Evolutionary conservation across 495 filamentous ascomycete genomes (phyloP), one percentile per base, ranked within the genome.

Genomic region (Penicillium egyptiacum): DNA sequence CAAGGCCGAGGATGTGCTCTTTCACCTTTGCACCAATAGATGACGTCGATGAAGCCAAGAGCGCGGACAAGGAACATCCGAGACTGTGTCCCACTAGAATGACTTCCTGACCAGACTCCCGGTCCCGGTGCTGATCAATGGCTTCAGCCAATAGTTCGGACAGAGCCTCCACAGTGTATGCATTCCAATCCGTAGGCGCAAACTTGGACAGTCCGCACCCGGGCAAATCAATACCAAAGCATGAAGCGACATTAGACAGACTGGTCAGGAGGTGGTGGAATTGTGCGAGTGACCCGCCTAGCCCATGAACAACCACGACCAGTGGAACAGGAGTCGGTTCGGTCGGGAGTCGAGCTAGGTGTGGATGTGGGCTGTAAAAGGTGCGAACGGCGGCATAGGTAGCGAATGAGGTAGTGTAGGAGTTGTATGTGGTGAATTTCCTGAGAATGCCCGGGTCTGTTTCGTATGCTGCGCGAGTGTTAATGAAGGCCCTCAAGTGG

Each of bases 271-370:
- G 73, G 35, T 90, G 84, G 56, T 88, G 81, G 69, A 96, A 97
- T 68, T 97, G 93, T 7, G 91, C 88, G 14, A 92, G 73, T 2
- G 89, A 96, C 28, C 93, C 93, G 20, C 93, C 93, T 33, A 98
- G 81, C 14, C 93, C 93, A 66, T 97, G 93, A 51, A 96, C 79
- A 69, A 96, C 96, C 25, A 96, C 93, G 6, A 97, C 72, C 9
- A 96, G 74, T 10, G 93, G 91, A n/a, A 96, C 71, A 1, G 90
- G 85, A 5, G 80, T 77, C 0, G 90, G 88, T 44, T 83, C 80
- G 46, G 73, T 80, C 1, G 90, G 91, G 4, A 97, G 81, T 64
- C 90, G 87, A 57, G 86, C 81, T 31, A 85, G 83, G 65, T 96
- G 88, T 9, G 87, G 85, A 72, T 96, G 93, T 23, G 83, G 84